A percentile compares a stretch with the other conserved stretches of the same genome.
phyloP scores from a whole-genome alignment of 352 stramenopile species.

The Albugo laibachii region DNA sequence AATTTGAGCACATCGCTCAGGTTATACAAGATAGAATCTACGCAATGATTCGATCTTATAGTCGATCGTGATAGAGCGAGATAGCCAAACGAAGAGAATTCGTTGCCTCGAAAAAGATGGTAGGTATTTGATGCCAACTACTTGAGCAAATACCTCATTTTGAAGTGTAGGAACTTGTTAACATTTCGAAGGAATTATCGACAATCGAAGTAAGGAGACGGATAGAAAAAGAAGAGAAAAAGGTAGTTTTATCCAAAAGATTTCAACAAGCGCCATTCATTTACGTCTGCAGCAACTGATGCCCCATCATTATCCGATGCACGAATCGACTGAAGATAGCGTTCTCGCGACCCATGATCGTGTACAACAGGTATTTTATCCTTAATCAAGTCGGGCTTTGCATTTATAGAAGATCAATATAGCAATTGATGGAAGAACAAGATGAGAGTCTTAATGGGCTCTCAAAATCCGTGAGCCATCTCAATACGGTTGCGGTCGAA shows the following conservation, averaged over 20 bases:
- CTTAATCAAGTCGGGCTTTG: neutral
- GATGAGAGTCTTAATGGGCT: slow-evolving; percentile 38
- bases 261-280: neutral
- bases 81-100: slow-evolving; percentile 49
- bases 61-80: slow-evolving; percentile 14
- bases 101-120: slow-evolving; percentile 27
- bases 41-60: neutral
- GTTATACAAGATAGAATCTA: neutral
- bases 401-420: neutral
- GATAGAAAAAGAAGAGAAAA: slow-evolving; percentile 41
- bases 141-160: no score
- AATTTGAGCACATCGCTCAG: slow-evolving; percentile 61
- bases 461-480: slow-evolving; percentile 21
- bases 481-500: slow-evolving; percentile 45
- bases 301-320: no score
- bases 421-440: slow-evolving; percentile 56
- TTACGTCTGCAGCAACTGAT: neutral
- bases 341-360: neutral
- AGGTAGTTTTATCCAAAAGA: slow-evolving; percentile 10
- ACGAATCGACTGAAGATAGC: neutral
- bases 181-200: slow-evolving; percentile 29
- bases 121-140: neutral
- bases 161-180: slow-evolving; percentile 27
- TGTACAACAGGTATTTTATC: neutral
- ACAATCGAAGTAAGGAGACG: slow-evolving; percentile 32